Evolutionary conservation across 2,329 filamentous ascomycete genomes (phyloP).

Genomic region (Trichothecium sympodiale): DNA sequence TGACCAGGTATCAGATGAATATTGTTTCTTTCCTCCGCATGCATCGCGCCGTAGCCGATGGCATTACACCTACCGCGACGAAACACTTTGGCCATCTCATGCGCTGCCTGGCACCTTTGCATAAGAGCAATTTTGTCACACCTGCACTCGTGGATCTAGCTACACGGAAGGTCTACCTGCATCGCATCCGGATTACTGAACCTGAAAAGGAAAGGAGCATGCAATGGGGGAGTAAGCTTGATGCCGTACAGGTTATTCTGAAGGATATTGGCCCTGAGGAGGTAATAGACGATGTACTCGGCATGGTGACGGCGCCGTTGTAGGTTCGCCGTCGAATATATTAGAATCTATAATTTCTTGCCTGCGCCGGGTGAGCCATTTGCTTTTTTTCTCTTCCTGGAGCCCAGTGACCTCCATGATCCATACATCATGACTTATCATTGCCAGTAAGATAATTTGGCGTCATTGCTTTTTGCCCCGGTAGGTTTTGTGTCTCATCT

Average conservation of each 20-base stretch:
- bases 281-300: constrained; percentile 54
- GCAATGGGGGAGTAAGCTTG: constrained; percentile 79
- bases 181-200: constrained; percentile 62
- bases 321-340: constrained; percentile 15
- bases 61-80: constrained; percentile 69
- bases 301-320: constrained; percentile 41
- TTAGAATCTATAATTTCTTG: constrained; percentile 15
- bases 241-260: constrained; percentile 56
- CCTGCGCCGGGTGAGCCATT: constrained; percentile 5
- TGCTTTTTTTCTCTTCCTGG: no score
- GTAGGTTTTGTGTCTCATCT: background rate
- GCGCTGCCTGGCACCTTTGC: constrained; percentile 67
- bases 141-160: constrained; percentile 77
- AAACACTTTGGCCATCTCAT: constrained; percentile 62
- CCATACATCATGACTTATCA: no score
- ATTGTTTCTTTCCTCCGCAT: constrained; percentile 77
- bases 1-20: constrained; percentile 78
- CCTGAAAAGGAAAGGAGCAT: constrained; percentile 72
- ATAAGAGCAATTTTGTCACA: constrained; percentile 69
- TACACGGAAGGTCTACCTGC: constrained; percentile 75
- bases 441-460: no score
- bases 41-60: constrained; percentile 72
- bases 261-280: constrained; percentile 50
- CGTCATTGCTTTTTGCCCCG: no score
- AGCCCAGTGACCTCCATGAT: no score